These are phyloP conservation scores for Globisporangium okanoganense DNA, from an alignment of 352 stramenopile species.

Conservation along the genomic window DNA sequence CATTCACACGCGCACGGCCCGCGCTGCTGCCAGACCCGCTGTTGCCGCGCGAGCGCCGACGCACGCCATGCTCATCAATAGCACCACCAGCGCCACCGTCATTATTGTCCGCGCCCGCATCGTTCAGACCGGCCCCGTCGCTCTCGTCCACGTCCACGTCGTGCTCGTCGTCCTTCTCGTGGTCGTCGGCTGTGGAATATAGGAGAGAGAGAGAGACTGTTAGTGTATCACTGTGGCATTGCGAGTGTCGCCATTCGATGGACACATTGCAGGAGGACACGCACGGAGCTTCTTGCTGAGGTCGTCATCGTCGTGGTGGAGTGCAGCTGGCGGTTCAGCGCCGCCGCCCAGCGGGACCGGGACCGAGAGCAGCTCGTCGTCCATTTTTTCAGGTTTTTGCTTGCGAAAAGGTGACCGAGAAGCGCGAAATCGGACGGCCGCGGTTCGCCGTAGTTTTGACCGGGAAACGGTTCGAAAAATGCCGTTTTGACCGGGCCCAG, in stretches of 20 bases:
- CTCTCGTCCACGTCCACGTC: conserved; percentile 3
- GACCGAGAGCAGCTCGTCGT: conserved; percentile 19
- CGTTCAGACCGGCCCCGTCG: conserved; percentile 1
- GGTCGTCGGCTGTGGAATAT: background rate
- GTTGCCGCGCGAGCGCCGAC: background rate
- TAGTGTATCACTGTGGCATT: background rate
- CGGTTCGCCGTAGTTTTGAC: too few relatives aligned
- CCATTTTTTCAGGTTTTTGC: too few relatives aligned
- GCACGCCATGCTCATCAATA: background rate
- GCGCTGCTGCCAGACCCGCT: background rate
- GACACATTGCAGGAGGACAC: background rate
- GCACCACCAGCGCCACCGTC: background rate
- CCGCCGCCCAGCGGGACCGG: conserved; percentile 13
- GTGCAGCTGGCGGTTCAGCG: conserved; percentile 15
- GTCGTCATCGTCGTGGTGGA: conserved; percentile 11
- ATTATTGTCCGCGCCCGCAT: background rate
- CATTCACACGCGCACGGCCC: conserved; percentile 23
- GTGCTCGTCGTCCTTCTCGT: conserved; percentile 2
- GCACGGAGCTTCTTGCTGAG: conserved; percentile 11
- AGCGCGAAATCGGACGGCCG: too few relatives aligned
- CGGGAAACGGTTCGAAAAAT: too few relatives aligned
- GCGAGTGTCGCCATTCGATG: background rate
- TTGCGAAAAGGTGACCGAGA: too few relatives aligned
- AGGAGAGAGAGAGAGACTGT: background rate
- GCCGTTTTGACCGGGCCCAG: too few relatives aligned